These are phyloP conservation scores for Raddia guianensis DNA, from an alignment of 176 grass and related monocot species.

Conservation along the genomic window DNA sequence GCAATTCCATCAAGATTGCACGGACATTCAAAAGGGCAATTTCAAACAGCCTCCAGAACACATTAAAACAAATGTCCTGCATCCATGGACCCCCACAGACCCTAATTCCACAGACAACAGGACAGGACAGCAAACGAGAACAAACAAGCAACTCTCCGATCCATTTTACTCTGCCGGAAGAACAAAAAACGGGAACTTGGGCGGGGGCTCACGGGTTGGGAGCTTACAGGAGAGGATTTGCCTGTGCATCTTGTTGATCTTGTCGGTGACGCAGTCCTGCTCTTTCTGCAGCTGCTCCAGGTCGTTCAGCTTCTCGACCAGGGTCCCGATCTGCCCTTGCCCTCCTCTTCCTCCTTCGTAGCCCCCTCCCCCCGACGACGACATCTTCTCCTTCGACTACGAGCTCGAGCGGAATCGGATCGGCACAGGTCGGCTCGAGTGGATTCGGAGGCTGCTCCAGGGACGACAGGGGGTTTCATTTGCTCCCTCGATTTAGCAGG, in stretches of 20 bases:
- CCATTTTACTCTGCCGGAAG: not conserved
- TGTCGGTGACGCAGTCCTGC: conserved; percentile 5
- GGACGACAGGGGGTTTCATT: too few species aligned
- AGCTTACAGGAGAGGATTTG: conserved; percentile 41
- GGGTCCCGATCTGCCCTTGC: not conserved
- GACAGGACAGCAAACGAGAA: not conserved
- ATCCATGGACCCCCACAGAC: not conserved
- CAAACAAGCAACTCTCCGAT: not conserved
- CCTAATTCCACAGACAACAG: not conserved
- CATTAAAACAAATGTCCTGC: not conserved
- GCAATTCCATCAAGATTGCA: conserved; percentile 3
- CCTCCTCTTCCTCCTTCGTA: not conserved
- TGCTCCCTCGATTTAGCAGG: too few species aligned
- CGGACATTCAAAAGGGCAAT: not conserved
- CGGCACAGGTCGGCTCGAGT: not conserved
- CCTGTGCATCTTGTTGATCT: conserved; percentile 49
- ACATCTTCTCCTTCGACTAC: conserved; percentile 13
- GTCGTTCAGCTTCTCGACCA: conserved; percentile 34
- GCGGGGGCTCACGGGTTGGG: conserved; percentile 4
- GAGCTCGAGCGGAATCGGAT: not conserved
- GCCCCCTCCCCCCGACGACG: not conserved
- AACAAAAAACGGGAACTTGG: not conserved
- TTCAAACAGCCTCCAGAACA: conserved; percentile 7
- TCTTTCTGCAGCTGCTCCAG: conserved; percentile 44
- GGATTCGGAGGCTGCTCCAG: not conserved